Conservation (phyloP, 23 red algal species). For the Pyropia yezoensis region DNA sequence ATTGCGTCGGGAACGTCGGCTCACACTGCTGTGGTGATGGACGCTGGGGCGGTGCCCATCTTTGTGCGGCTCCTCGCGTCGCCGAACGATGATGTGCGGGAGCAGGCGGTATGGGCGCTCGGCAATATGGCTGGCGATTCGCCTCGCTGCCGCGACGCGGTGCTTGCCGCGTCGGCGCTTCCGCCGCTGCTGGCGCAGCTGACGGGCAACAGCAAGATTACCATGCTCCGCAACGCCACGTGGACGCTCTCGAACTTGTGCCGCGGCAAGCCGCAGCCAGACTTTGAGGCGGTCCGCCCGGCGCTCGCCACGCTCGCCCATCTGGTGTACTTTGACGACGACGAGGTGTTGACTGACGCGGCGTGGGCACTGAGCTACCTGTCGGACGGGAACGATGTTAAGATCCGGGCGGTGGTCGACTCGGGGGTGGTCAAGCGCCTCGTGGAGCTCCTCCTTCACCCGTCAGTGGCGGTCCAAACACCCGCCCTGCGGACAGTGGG, state of each 20-base stretch:
- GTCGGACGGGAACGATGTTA: slow-evolving; percentile 63
- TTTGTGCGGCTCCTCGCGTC: slow-evolving; percentile 84
- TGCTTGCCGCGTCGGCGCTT: slow-evolving; percentile 70
- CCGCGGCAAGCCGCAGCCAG: slow-evolving; percentile 82
- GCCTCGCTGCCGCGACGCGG: slow-evolving; percentile 69
- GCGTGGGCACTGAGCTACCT: slow-evolving; percentile 93
- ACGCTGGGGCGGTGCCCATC: slow-evolving; percentile 74
- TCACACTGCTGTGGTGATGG: slow-evolving; percentile 84
- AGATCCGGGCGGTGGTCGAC: slow-evolving; percentile 76
- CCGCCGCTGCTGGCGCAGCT: slow-evolving; percentile 71
- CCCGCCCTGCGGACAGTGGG: slow-evolving; percentile 77
- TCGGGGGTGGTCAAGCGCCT: slow-evolving; percentile 78
- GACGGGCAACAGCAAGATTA: slow-evolving; percentile 46
- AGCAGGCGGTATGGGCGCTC: slow-evolving; percentile 94
- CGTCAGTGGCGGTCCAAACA: slow-evolving; percentile 65
- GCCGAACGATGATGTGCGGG: slow-evolving; percentile 80
- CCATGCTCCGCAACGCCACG: slow-evolving; percentile 84
- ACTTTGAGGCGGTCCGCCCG: slow-evolving; percentile 54
- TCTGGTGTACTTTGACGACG: slow-evolving; percentile 61
- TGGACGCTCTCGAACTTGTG: slow-evolving; percentile 96
- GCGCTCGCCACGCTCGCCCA: slow-evolving; percentile 72
- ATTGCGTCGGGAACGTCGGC: slow-evolving; percentile 83
- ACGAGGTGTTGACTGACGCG: slow-evolving; percentile 89
- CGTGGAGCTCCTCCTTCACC: slow-evolving; percentile 75
- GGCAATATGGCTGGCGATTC: slow-evolving; percentile 97